These are phyloP conservation scores for Clarireedia homoeocarpa DNA, from an alignment of 2,329 filamentous ascomycete genomes.

Conservation along the genomic window DNA sequence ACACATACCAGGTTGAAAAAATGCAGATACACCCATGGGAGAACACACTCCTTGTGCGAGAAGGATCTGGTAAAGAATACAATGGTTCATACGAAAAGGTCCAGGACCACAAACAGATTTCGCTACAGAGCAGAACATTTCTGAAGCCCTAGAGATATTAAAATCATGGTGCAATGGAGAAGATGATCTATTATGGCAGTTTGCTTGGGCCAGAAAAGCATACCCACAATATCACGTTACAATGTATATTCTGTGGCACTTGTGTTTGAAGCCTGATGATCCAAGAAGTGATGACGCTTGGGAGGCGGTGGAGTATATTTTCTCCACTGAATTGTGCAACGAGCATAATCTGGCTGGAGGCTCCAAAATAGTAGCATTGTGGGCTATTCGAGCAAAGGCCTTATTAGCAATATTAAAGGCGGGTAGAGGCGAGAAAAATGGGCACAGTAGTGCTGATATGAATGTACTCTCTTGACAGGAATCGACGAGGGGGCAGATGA, in stretches of 20 bases:
- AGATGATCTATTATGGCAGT: constrained; percentile 2
- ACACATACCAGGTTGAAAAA: constrained; percentile 1
- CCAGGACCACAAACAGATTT: background rate
- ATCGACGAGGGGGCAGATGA: too few relatives aligned
- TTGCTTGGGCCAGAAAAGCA: background rate
- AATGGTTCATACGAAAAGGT: background rate
- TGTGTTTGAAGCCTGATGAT: constrained; percentile 1
- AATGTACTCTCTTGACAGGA: too few relatives aligned
- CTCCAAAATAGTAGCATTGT: too few relatives aligned
- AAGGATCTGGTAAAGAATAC: constrained; percentile 39
- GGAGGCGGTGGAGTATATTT: background rate
- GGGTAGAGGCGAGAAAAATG: too few relatives aligned
- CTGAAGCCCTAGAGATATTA: background rate
- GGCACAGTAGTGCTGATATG: too few relatives aligned
- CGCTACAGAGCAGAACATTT: background rate
- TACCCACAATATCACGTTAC: constrained; percentile 7
- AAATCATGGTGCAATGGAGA: background rate
- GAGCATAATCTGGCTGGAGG: background rate
- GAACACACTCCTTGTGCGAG: constrained; percentile 45
- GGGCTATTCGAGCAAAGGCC: too few relatives aligned
- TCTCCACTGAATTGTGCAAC: background rate
- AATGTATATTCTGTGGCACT: constrained; percentile 5
- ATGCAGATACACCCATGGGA: constrained; percentile 17
- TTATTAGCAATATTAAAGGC: too few relatives aligned
- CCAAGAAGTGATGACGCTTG: background rate